Evolutionary conservation across 2,329 filamentous ascomycete species (phyloP), one percentile per base, ranked within the genome.

Genomic region (Arachnopeziza araneosa): DNA sequence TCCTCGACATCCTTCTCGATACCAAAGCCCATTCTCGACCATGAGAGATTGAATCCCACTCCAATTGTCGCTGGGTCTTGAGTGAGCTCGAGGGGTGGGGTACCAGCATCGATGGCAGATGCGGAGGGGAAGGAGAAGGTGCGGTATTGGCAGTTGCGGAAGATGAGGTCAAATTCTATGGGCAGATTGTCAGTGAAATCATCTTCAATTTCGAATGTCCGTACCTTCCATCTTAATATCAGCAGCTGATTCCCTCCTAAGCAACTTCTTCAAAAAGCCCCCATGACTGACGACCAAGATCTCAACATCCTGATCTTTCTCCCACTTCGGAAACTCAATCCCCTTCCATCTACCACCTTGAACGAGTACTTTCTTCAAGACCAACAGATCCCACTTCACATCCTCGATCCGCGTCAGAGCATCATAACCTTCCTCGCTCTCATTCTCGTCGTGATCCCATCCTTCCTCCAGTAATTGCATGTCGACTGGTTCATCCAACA

Each of bases 231-330:
- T 21, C 21, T 21, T 56, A n/a, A 2, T 44, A 12, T 44, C 36
- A 17, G 2, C 17, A 4, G 10, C 36, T 44, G 36, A 30, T 30
- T 9, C 36, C 36, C 36, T 17, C 36, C 32, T 22, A 49, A 57
- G 49, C 56, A 62, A 30, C 24, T 26, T 26, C 10, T 24, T 30
- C 56, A 62, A 49, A 24, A 64, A 62, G 2, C 26, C 56, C 2
- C 56, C 58, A 59, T 64, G 63, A 9, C 52, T 52, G 14, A 64
- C 57, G 23, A 64, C 26, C 26, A 60, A 9, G 3, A 64, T 50
- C 30, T 60, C 55, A 17, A 63, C 22, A 57, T 64, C 49, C 8
- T 57, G n/a, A 24, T 52, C 32, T 5, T 50, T 52, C 2, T 24
- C 23, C 23, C 54, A 22, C 2, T 21, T 22, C 23, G 22, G 17